These are phyloP conservation scores for Trichoderma sp. DNA, from an alignment of 2,329 filamentous ascomycete genomes.

Conservation along the genomic window DNA sequence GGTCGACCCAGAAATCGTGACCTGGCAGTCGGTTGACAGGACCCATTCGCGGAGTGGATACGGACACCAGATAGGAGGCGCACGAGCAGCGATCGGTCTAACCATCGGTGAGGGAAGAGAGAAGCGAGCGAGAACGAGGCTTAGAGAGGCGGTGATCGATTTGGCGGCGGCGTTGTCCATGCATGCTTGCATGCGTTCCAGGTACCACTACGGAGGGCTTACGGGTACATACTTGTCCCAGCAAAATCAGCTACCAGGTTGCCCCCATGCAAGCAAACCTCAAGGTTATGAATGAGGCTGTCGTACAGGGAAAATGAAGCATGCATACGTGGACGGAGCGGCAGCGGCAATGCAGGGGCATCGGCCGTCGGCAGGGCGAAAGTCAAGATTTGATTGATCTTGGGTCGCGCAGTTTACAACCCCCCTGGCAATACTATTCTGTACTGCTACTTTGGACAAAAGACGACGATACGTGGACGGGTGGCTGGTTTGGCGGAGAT, in stretches of 20 bases:
- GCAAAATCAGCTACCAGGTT: neutral
- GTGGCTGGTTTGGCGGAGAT: neutral
- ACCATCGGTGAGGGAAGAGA: conserved; percentile 7
- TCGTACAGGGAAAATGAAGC: neutral
- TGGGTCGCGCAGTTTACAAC: neutral
- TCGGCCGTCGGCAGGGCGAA: neutral
- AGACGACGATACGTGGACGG: neutral
- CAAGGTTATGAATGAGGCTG: neutral
- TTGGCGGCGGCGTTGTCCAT: neutral
- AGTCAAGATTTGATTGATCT: neutral
- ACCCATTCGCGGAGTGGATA: conserved; percentile 16
- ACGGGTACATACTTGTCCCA: neutral
- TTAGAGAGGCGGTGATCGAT: neutral
- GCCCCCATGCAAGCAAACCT: neutral
- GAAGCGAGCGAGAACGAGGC: neutral
- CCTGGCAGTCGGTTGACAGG: neutral
- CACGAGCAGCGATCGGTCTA: neutral
- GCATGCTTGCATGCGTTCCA: neutral
- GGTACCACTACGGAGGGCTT: neutral
- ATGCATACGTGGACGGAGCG: neutral
- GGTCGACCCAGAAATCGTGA: neutral
- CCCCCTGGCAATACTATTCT: neutral
- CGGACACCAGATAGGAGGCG: neutral
- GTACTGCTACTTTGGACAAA: neutral
- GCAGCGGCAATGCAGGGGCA: neutral